These are phyloP conservation scores for Starmerella gropengiesseri DNA, from an alignment of 805 yeast genomes.

Conservation along the genomic window DNA sequence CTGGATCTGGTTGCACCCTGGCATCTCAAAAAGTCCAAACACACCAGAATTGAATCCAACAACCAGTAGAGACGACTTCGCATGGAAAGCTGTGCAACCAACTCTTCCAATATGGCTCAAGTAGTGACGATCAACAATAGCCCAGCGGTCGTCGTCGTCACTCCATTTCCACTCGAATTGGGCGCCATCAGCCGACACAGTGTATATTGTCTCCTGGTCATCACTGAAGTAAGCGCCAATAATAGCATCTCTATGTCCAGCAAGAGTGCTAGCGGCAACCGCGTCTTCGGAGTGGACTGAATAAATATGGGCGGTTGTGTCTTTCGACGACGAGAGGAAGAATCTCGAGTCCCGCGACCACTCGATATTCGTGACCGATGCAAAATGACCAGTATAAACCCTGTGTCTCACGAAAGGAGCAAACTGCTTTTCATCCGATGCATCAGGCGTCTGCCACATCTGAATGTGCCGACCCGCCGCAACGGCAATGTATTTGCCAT, in stretches of 20 bases:
- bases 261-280: slow-evolving; percentile 70
- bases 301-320: slow-evolving; percentile 76
- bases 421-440: slow-evolving; percentile 76
- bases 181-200: slow-evolving; percentile 92
- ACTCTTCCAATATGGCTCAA: slow-evolving; percentile 61
- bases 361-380: slow-evolving; percentile 61
- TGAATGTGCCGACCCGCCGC: slow-evolving; percentile 76
- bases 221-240: slow-evolving; percentile 75
- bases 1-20: slow-evolving; percentile 43
- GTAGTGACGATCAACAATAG: slow-evolving; percentile 65
- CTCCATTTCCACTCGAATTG: slow-evolving; percentile 80
- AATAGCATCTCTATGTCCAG: slow-evolving; percentile 88
- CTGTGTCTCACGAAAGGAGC: slow-evolving; percentile 91
- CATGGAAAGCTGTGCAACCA: slow-evolving; percentile 74
- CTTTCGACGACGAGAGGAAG: slow-evolving; percentile 75
- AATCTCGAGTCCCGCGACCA: slow-evolving; percentile 92
- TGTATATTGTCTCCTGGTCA: slow-evolving; percentile 83
- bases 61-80: slow-evolving; percentile 56
- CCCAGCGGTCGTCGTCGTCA: slow-evolving; percentile 47
- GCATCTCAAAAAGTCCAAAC: slow-evolving; percentile 75
- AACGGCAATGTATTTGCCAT: slow-evolving; percentile 77
- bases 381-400: slow-evolving; percentile 85
- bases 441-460: slow-evolving; percentile 85
- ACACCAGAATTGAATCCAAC: slow-evolving; percentile 87
- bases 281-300: slow-evolving; percentile 62